These are phyloP conservation scores for Leccinum uliginosum DNA, from an alignment of 768 basidiomycete genomes.

Conservation along the genomic window DNA sequence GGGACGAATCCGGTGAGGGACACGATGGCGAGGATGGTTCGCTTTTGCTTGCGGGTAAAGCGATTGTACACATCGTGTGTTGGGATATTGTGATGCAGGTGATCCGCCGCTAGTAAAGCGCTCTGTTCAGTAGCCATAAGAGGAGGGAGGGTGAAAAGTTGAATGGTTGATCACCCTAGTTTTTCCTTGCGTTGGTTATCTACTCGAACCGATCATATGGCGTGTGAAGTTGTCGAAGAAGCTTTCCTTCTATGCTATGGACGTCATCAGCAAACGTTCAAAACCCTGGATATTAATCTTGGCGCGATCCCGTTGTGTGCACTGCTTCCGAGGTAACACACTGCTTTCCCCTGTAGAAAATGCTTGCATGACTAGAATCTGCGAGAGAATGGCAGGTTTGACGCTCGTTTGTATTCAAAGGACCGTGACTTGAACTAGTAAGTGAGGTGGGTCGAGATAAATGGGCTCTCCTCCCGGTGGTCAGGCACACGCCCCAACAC, in stretches of 20 bases:
- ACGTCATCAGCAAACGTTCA: neutral
- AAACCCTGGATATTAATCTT: neutral
- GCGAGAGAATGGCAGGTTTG: neutral
- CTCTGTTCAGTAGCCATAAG: neutral
- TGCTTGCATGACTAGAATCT: neutral
- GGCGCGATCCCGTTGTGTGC: neutral
- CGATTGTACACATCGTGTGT: slow-evolving; percentile 44
- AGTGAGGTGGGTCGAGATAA: neutral
- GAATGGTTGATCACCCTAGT: neutral
- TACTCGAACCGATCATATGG: neutral
- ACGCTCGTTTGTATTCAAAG: neutral
- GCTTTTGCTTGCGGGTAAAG: slow-evolving; percentile 52
- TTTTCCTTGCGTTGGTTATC: neutral
- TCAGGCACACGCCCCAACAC: too few species aligned
- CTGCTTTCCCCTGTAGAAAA: neutral
- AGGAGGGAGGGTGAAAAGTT: neutral
- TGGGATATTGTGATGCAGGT: too few species aligned
- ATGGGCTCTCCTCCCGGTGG: neutral
- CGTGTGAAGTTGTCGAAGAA: neutral
- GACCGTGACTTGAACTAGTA: neutral
- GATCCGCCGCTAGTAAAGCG: neutral
- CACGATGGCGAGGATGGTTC: slow-evolving; percentile 49
- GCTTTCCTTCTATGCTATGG: neutral
- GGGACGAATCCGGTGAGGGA: slow-evolving; percentile 61
- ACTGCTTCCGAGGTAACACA: neutral